Evolutionary conservation across 768 basidiomycete genomes (phyloP), one percentile per base, ranked within the genome.

Genomic region (Tulasnella sp.): DNA sequence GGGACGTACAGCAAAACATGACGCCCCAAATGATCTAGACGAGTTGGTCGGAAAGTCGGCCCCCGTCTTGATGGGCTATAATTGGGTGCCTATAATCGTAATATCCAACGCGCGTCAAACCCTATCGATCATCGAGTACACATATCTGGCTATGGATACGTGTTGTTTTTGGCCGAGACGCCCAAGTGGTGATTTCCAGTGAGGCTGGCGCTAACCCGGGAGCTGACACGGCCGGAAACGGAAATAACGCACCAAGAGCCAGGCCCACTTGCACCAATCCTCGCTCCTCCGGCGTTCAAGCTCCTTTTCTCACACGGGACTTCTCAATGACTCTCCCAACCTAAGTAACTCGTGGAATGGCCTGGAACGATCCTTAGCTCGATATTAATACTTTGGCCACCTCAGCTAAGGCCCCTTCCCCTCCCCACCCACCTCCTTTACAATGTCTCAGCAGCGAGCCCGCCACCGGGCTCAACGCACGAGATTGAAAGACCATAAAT

Each of bases 1-100:
- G 5, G 37, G 32, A 44, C 32, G 70, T 3, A 51, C 76, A 40
- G 70, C 37, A 35, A 61, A 70, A 37, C 44, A 57, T n/a, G 74
- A 75, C 1, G 44, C 61, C 1, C 76, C 76, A 5, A 61, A 77
- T 23, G 76, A 69, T 70, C 46, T 71, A 20, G 67, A 77, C 15
- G 70, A 44, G 15, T 46, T 77, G 35, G 76, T 69, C 16, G 69
- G 71, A 48, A 13, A 23, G 7, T 42, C 71, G 76, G 70, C 26
- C 39, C 39, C 9, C 39, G 39, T 39, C 39, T 39, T 39, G 9
- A 39, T 39, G 3, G 39, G 39, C 39, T 39, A 39, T 9, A 39
- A 39, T n/a, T 39, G 39, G 39, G 39, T 39, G 39, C 39, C 3
- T 39, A 39, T 3, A 39, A 39, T 39, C 39, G 39, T 4, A 39